These are phyloP conservation scores for Plenodomus tracheiphilus DNA, from an alignment of 2,329 filamentous ascomycete genomes.

Conservation along the genomic window DNA sequence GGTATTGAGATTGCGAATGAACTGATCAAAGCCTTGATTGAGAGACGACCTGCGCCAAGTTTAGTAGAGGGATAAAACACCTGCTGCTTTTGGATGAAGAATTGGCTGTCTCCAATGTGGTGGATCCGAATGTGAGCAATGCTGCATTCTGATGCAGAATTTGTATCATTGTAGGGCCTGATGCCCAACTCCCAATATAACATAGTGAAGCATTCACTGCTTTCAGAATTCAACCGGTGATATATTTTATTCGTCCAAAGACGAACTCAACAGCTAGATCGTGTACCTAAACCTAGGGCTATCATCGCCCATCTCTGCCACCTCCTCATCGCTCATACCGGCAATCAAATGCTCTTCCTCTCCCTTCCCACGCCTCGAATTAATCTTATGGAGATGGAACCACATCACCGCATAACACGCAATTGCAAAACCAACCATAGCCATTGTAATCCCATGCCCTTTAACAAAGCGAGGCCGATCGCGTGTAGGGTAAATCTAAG, in stretches of 20 bases:
- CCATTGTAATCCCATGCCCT: conserved; percentile 58
- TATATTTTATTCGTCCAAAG: background rate
- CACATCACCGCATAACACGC: conserved; percentile 45
- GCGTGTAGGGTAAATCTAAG: conserved; percentile 52
- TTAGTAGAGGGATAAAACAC: background rate
- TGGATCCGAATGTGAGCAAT: no score
- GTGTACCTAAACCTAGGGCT: conserved; percentile 51
- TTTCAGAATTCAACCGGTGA: no score
- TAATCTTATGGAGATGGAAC: conserved; percentile 43
- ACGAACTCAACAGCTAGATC: background rate
- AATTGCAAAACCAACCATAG: conserved; percentile 51
- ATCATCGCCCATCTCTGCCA: conserved; percentile 51
- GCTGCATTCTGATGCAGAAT: no score
- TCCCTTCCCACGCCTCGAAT: conserved; percentile 44
- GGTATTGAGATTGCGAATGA: background rate
- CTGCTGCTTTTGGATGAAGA: background rate
- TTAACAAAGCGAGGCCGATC: conserved; percentile 53
- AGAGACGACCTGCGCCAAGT: background rate
- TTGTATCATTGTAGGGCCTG: no score
- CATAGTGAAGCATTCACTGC: no score
- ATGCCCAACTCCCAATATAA: no score
- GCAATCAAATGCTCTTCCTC: conserved; percentile 47
- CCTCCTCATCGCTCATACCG: conserved; percentile 48
- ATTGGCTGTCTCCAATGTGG: no score
- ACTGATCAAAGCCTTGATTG: background rate